These are phyloP conservation scores for Filobasidium wieringae DNA, from an alignment of 768 basidiomycete species.

Conservation along the genomic window DNA sequence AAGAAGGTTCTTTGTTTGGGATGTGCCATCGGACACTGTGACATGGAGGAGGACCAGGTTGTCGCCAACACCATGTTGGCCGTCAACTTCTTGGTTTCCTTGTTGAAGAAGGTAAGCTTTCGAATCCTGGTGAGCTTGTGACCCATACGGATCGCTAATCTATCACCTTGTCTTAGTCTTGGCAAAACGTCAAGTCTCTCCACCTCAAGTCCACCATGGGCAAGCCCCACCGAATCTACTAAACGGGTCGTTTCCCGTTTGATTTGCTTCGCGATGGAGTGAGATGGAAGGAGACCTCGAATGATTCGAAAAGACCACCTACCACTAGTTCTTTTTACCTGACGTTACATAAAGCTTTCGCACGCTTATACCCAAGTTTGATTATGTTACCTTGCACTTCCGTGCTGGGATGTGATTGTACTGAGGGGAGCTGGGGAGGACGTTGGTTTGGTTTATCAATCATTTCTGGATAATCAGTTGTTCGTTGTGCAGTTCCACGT, in stretches of 20 bases:
- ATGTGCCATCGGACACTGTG: slow-evolving; percentile 93
- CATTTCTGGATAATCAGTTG: too few relatives aligned
- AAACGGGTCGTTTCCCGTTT: slow-evolving; percentile 37
- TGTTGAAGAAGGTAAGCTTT: slow-evolving; percentile 98
- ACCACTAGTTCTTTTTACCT: slow-evolving; percentile 44
- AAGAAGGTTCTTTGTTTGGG: slow-evolving; percentile 95
- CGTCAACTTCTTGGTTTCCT: slow-evolving; percentile 98
- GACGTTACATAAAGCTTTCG: slow-evolving; percentile 94
- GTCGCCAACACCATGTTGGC: slow-evolving; percentile 96
- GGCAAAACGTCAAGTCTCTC: slow-evolving; percentile 98
- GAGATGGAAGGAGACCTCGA: not conserved
- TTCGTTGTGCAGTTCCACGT: too few relatives aligned
- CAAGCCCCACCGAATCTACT: slow-evolving; percentile 92
- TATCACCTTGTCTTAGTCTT: slow-evolving; percentile 45
- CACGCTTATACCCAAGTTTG: slow-evolving; percentile 94
- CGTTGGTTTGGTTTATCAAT: too few relatives aligned
- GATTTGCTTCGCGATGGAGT: too few relatives aligned
- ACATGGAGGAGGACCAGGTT: slow-evolving; percentile 96
- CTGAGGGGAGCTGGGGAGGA: too few relatives aligned
- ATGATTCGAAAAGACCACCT: not conserved
- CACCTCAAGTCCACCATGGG: slow-evolving; percentile 99
- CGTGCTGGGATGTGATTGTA: too few relatives aligned
- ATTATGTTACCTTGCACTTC: too few relatives aligned
- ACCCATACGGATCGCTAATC: slow-evolving; percentile 10
- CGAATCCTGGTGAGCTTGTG: slow-evolving; percentile 14